A percentile compares a stretch with the other conserved stretches of the same genome.
phyloP scores from a whole-genome alignment of 1,139 yeast species.

The Lodderomyces beijingensis region DNA sequence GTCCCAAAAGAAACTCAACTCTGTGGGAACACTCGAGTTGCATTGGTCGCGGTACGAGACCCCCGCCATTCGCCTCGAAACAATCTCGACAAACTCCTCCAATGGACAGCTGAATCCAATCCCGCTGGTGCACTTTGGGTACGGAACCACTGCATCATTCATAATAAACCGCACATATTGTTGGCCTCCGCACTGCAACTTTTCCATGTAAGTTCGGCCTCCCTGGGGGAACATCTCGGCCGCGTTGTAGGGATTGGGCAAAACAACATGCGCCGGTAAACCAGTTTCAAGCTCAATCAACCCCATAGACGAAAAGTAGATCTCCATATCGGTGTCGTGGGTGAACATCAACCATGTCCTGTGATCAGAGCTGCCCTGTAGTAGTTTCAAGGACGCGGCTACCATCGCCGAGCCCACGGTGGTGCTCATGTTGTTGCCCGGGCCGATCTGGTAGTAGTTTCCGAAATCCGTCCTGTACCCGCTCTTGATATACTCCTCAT shows the following conservation, averaged over 20 bases:
- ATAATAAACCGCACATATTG: slow-evolving; percentile 44
- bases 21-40: slow-evolving; percentile 20
- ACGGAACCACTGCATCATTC: slow-evolving; percentile 56
- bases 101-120: slow-evolving; percentile 57
- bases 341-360: slow-evolving; percentile 46
- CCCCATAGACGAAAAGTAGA: slow-evolving; percentile 47
- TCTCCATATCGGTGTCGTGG: slow-evolving; percentile 53
- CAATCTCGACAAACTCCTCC: slow-evolving; percentile 32
- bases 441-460: slow-evolving; percentile 47
- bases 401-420: slow-evolving; percentile 46
- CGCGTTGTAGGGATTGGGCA: slow-evolving; percentile 37
- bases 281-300: slow-evolving; percentile 31
- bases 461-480: slow-evolving; percentile 33
- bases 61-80: slow-evolving; percentile 28
- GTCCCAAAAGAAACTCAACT: slow-evolving; percentile 35
- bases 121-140: slow-evolving; percentile 46
- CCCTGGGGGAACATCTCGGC: slow-evolving; percentile 53
- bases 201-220: slow-evolving; percentile 43
- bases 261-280: slow-evolving; percentile 20
- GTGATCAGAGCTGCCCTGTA: slow-evolving; percentile 21
- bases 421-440: slow-evolving; percentile 42
- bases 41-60: slow-evolving; percentile 31
- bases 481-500: slow-evolving; percentile 43
- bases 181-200: slow-evolving; percentile 30
- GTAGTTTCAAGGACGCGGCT: slow-evolving; percentile 44